These are phyloP conservation scores for Rubroshorea leprosula DNA, from an alignment of 345 rosid species.

Conservation along the genomic window DNA sequence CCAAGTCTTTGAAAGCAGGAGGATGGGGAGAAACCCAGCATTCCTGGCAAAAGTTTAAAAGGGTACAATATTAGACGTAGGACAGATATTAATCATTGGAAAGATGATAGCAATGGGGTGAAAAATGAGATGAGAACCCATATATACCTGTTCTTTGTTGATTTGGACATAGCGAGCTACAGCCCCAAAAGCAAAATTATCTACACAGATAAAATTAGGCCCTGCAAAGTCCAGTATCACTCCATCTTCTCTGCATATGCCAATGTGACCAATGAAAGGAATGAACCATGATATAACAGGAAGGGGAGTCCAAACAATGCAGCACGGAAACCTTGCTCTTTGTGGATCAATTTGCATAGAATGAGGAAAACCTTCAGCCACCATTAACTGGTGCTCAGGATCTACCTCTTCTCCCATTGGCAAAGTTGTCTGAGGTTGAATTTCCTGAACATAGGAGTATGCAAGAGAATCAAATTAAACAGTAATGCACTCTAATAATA, in stretches of 20 bases:
- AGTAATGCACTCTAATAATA: too few species aligned
- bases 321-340: constrained; percentile 19
- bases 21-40: constrained; percentile 31
- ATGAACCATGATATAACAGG: constrained; percentile 86
- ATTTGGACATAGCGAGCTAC: constrained; percentile 73
- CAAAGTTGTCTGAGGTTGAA: not conserved
- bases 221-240: constrained; percentile 90
- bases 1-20: constrained; percentile 31
- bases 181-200: constrained; percentile 79
- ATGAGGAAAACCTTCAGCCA: constrained; percentile 31
- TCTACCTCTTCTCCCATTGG: constrained; percentile 40
- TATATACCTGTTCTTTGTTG: constrained; percentile 65
- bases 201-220: constrained; percentile 81
- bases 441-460: too few species aligned
- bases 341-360: constrained; percentile 47
- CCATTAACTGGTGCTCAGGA: constrained; percentile 34
- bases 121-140: too few species aligned
- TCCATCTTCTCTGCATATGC: constrained; percentile 92
- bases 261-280: constrained; percentile 84
- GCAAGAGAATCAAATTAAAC: too few species aligned
- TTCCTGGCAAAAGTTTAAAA: constrained; percentile 26
- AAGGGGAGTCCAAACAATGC: constrained; percentile 91
- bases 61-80: not conserved
- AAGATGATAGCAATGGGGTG: not conserved
- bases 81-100: too few species aligned